Percentiles rank a stretch among this genome's conserved stretches.
Conservation (phyloP, 228 moss, liverwort and hornwort species). For the Sphagnum magellanicum region DNA sequence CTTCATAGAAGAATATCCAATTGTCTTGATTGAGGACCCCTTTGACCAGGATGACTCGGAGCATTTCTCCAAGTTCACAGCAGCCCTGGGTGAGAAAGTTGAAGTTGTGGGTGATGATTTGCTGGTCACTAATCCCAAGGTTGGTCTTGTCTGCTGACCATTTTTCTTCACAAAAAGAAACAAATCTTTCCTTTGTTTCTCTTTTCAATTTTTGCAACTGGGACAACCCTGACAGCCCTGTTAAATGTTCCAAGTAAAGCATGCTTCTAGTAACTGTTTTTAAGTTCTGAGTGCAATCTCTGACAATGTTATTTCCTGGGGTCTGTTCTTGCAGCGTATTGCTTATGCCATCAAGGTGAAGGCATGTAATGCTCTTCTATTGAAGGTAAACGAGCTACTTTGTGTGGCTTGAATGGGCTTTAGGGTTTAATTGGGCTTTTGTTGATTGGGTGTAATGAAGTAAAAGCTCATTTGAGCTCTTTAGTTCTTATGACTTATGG, state of each 20-base stretch:
- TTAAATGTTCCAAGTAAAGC: too few species aligned
- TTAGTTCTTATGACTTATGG: too few species aligned
- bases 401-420: too few species aligned
- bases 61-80: conserved; percentile 58
- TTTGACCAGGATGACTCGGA: conserved; percentile 98
- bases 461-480: too few species aligned
- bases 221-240: too few species aligned
- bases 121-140: conserved; percentile 93
- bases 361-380: conserved; percentile 80
- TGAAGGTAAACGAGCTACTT: conserved; percentile 30
- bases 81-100: conserved; percentile 59
- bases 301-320: too few species aligned
- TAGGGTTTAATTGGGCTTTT: too few species aligned
- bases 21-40: conserved; percentile 82
- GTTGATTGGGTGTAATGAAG: too few species aligned
- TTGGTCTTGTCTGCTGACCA: neutral
- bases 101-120: conserved; percentile 93
- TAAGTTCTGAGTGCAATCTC: too few species aligned
- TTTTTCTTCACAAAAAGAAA: neutral
- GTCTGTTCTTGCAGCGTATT: conserved; percentile 40
- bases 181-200: neutral
- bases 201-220: neutral
- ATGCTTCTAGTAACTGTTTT: too few species aligned
- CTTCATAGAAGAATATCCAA: conserved; percentile 69
- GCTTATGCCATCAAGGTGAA: conserved; percentile 65